A percentile compares a stretch with the other conserved stretches of the same genome.
Evolutionary conservation across 2,329 filamentous ascomycete species (phyloP).

Genomic region (Orbilia oligospora): DNA sequence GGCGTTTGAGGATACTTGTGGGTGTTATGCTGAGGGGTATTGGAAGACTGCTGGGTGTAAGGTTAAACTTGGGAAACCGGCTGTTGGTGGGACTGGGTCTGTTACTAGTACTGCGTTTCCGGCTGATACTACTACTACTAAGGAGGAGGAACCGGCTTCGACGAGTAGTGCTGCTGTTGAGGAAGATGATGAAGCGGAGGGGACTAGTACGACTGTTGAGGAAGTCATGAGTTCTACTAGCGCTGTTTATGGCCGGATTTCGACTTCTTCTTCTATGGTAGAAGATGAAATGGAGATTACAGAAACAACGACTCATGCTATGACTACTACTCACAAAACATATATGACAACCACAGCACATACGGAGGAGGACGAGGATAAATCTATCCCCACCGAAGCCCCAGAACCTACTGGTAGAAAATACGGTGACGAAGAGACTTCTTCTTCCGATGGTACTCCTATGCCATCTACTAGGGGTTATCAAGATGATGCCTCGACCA

Average conservation of each 20-base stretch:
- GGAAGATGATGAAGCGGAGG: not conserved
- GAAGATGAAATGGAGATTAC: not conserved
- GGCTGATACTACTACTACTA: not conserved
- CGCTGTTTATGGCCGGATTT: not conserved
- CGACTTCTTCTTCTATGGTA: not conserved
- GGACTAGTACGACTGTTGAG: not conserved
- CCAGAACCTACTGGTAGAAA: not conserved
- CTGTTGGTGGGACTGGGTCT: not conserved
- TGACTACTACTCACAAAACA: not conserved
- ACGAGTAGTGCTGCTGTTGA: not conserved
- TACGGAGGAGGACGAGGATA: not conserved
- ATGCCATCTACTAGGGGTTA: not conserved
- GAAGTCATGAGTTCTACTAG: not conserved
- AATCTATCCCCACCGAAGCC: not conserved
- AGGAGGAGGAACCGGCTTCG: not conserved
- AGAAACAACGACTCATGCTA: not conserved
- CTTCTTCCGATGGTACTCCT: not conserved
- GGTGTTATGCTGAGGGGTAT: not conserved
- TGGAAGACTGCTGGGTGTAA: not conserved
- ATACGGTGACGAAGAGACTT: not conserved
- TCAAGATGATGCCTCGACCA: not conserved
- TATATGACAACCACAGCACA: not conserved
- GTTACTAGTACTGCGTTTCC: not conserved
- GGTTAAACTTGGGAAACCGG: not conserved
- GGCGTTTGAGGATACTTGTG: constrained; percentile 14